These are phyloP conservation scores for Penicillium sp. DNA, from an alignment of 2,329 filamentous ascomycete genomes.

Conservation along the genomic window DNA sequence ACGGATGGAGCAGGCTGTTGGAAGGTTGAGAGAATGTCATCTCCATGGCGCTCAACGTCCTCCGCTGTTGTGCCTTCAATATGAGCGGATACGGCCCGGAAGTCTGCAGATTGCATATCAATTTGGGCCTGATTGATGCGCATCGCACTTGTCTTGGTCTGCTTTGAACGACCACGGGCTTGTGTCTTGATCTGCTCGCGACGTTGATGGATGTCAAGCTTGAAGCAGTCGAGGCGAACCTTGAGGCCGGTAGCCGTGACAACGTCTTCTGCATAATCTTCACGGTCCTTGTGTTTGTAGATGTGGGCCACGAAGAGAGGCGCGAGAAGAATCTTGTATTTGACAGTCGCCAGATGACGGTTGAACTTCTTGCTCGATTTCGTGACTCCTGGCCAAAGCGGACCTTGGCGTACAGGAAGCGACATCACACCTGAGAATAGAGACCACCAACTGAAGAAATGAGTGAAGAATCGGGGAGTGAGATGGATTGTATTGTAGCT, in stretches of 20 bases:
- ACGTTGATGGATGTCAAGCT: conserved; percentile 91
- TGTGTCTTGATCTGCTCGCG: conserved; percentile 85
- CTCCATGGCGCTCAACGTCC: conserved; percentile 59
- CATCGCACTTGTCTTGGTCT: conserved; percentile 83
- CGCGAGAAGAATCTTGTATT: conserved; percentile 89
- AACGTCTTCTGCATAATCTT: conserved; percentile 72
- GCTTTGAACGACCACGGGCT: conserved; percentile 69
- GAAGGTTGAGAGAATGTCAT: conserved; percentile 57
- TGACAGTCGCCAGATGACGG: conserved; percentile 94
- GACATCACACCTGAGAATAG: conserved; percentile 95
- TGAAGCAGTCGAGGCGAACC: conserved; percentile 91
- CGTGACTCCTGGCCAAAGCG: conserved; percentile 84
- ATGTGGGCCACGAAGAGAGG: conserved; percentile 94
- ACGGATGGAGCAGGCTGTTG: conserved; percentile 51
- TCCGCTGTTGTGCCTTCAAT: conserved; percentile 77
- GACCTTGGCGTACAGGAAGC: conserved; percentile 86
- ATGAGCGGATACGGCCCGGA: conserved; percentile 86
- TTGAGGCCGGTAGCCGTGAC: conserved; percentile 96
- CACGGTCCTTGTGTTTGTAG: conserved; percentile 95
- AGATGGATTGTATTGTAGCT: conserved; percentile 97
- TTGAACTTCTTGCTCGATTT: conserved; percentile 99
- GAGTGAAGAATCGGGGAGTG: conserved; percentile 92
- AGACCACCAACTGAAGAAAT: conserved; percentile 98
- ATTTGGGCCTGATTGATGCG: conserved; percentile 93
- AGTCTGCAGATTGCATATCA: conserved; percentile 85